Percentiles rank a stretch among this genome's conserved stretches.
phyloP scores from a whole-genome alignment of 1,139 yeast species.

The Sugiyamaella japonica region DNA sequence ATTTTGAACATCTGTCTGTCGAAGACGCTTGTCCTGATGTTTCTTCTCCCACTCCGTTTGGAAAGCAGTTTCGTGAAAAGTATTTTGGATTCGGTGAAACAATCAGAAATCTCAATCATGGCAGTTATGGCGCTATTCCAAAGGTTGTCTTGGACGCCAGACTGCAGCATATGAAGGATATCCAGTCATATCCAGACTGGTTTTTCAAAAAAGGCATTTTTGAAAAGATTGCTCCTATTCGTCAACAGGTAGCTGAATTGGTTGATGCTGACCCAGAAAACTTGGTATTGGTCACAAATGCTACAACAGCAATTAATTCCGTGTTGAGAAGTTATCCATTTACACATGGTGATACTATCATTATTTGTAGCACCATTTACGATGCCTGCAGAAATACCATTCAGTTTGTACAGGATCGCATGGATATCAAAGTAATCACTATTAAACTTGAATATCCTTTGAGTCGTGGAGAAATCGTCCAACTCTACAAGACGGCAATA shows the following conservation, averaged over 20 bases:
- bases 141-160: constrained; percentile 25
- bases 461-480: constrained; percentile 50
- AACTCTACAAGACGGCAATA: constrained; percentile 41
- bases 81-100: constrained; percentile 45
- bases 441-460: constrained; percentile 53
- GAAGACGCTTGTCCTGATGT: neutral
- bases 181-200: constrained; percentile 23
- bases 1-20: constrained; percentile 1
- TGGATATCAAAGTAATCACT: constrained; percentile 49
- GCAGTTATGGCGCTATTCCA: constrained; percentile 33
- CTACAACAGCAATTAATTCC: constrained; percentile 62
- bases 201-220: constrained; percentile 19
- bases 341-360: constrained; percentile 53
- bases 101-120: constrained; percentile 32
- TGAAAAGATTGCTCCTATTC: constrained; percentile 15
- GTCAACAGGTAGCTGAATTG: constrained; percentile 44
- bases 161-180: constrained; percentile 20
- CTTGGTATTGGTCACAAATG: constrained; percentile 56
- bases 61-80: constrained; percentile 49
- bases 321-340: constrained; percentile 58
- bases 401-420: constrained; percentile 46
- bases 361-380: constrained; percentile 56
- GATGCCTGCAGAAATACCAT: constrained; percentile 60
- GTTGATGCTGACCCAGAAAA: constrained; percentile 48
- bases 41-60: constrained; percentile 43